These are phyloP conservation scores for Russula compacta DNA, from an alignment of 768 basidiomycete genomes.

Conservation along the genomic window DNA sequence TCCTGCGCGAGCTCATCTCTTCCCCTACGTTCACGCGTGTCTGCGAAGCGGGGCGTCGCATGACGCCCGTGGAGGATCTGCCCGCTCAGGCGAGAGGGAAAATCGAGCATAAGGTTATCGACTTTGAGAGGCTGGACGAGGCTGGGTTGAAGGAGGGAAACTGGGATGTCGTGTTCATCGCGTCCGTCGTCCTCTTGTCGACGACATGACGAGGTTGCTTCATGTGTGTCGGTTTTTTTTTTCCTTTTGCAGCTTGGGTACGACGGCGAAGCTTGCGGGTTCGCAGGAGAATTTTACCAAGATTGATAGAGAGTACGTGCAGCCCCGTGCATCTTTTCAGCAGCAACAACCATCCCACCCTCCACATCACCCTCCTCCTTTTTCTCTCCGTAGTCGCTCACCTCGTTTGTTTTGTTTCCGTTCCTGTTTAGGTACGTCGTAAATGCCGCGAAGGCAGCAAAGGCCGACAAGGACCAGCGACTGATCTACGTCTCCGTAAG, in stretches of 20 bases:
- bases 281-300: slow-evolving; percentile 59
- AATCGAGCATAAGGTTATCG: slow-evolving; percentile 55
- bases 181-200: slow-evolving; percentile 31
- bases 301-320: slow-evolving; percentile 63
- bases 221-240: not conserved
- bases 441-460: slow-evolving; percentile 57
- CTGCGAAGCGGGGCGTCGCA: slow-evolving; percentile 59
- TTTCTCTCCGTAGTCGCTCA: not conserved
- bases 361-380: not conserved
- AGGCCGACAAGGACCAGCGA: slow-evolving; percentile 38
- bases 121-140: slow-evolving; percentile 57
- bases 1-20: slow-evolving; percentile 53
- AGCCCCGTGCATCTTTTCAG: not conserved
- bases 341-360: not conserved
- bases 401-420: slow-evolving; percentile 27
- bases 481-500: slow-evolving; percentile 62
- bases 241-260: slow-evolving; percentile 44
- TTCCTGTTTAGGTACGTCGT: slow-evolving; percentile 56
- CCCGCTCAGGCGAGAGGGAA: slow-evolving; percentile 39
- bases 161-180: slow-evolving; percentile 72
- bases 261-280: slow-evolving; percentile 51
- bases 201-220: not conserved
- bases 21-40: slow-evolving; percentile 48
- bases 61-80: slow-evolving; percentile 39
- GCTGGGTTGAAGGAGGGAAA: slow-evolving; percentile 43